Conservation (phyloP, 78 protist species). For the Pigoraptor vietnamica region DNA sequence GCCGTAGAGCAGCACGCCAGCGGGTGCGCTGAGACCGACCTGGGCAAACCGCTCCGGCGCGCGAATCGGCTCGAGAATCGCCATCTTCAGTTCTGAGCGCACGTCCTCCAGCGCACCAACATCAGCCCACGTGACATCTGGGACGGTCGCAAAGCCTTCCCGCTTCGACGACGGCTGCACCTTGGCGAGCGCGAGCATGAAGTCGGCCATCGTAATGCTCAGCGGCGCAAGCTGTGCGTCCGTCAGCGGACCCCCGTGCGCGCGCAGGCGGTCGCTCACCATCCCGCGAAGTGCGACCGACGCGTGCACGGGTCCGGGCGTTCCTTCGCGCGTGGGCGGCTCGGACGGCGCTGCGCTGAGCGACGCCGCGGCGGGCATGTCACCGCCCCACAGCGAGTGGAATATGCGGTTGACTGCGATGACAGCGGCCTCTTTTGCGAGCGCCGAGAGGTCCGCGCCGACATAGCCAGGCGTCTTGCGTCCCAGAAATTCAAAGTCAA, state of each 20-base stretch:
- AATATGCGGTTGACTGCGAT: conserved; percentile 74
- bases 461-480: conserved; percentile 82
- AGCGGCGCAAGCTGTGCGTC: conserved; percentile 19
- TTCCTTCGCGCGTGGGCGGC: background rate
- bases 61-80: conserved; percentile 63
- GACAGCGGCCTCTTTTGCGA: conserved; percentile 84
- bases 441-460: conserved; percentile 70
- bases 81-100: conserved; percentile 62
- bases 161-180: conserved; percentile 90
- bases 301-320: background rate
- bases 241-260: background rate
- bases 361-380: background rate
- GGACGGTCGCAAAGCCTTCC: conserved; percentile 93
- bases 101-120: conserved; percentile 86
- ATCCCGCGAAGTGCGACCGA: background rate
- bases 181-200: conserved; percentile 60
- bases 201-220: conserved; percentile 72
- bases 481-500: conserved; percentile 63
- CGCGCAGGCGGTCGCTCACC: background rate
- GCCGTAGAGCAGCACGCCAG: conserved; percentile 61
- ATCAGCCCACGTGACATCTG: conserved; percentile 96
- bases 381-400: background rate
- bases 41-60: conserved; percentile 1
- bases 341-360: background rate
- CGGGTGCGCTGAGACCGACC: background rate